A percentile compares a stretch with the other conserved stretches of the same genome.
phyloP scores from a whole-genome alignment of 2,329 filamentous ascomycete species.

The Fusarium odoratissimum region DNA sequence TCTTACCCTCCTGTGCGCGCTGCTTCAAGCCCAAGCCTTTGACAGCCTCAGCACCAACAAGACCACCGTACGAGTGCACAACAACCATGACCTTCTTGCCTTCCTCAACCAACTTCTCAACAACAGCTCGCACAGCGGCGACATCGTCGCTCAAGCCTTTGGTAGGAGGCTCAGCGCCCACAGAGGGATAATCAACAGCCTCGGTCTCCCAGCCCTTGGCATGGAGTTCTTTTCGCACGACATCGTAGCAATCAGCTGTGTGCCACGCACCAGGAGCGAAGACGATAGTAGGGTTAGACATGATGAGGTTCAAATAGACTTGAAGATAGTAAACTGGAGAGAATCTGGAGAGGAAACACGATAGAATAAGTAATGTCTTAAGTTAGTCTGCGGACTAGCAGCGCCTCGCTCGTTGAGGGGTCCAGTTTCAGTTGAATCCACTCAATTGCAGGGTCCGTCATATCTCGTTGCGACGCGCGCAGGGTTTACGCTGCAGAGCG shows the following conservation, averaged over 20 bases:
- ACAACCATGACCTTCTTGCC: conserved; percentile 17
- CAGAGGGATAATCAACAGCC: conserved; percentile 17
- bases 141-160: conserved; percentile 1
- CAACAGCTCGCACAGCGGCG: neutral
- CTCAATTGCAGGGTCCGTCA: neutral
- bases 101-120: neutral
- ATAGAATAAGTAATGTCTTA: neutral
- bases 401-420: neutral
- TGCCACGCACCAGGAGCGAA: conserved; percentile 19
- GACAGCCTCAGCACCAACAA: conserved; percentile 7
- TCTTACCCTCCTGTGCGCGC: conserved; percentile 7
- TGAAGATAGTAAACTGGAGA: neutral
- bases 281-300: conserved; percentile 16
- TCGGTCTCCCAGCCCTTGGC: conserved; percentile 4
- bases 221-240: neutral
- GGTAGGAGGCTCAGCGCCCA: conserved; percentile 15
- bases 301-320: neutral
- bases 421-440: neutral
- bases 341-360: neutral
- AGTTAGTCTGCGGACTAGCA: neutral
- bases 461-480: neutral
- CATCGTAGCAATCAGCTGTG: conserved; percentile 9
- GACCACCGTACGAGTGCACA: conserved; percentile 14
- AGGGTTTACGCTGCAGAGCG: neutral
- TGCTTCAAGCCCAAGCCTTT: conserved; percentile 14